Evolutionary conservation across 148 eudicot genomes (phyloP).

Genomic region (Rhododendron vialii): DNA sequence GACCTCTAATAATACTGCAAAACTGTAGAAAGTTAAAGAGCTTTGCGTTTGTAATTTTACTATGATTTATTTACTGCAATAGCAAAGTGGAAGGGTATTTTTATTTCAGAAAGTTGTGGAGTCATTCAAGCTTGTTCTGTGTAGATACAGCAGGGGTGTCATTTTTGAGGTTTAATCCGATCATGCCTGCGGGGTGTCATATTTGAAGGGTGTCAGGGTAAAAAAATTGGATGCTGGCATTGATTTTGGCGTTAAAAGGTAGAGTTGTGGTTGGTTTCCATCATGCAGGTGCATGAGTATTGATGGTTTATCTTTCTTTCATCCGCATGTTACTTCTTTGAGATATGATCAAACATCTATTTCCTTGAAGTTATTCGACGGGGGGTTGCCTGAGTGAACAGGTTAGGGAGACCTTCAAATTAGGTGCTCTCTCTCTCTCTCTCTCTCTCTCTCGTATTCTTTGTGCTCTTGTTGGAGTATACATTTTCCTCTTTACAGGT

Average conservation of each 20-base stretch:
- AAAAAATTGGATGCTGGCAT: constrained; percentile 9
- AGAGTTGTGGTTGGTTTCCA: constrained; percentile 12
- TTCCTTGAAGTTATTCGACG: constrained; percentile 4
- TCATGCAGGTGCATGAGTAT: constrained; percentile 17
- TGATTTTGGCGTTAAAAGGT: not conserved
- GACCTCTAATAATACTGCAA: not conserved
- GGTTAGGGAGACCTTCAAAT: constrained; percentile 11
- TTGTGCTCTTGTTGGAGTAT: not conserved
- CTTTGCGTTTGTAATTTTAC: not conserved
- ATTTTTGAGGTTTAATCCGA: not conserved
- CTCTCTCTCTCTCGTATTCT: not conserved
- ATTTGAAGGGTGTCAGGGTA: not conserved
- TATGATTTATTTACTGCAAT: not conserved
- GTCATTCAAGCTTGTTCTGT: not conserved
- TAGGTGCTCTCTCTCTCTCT: not conserved
- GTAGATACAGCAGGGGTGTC: not conserved
- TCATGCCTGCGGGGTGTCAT: not conserved
- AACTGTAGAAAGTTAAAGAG: not conserved
- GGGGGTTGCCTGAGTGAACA: constrained; percentile 3
- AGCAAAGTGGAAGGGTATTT: not conserved
- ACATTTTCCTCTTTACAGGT: not conserved
- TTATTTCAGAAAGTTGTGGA: not conserved
- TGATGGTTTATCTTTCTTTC: constrained; percentile 1
- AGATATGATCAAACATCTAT: not conserved
- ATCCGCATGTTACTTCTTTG: constrained; percentile 8